Percentiles rank a stretch among this genome's conserved stretches.
Evolutionary conservation across 2,329 filamentous ascomycete genomes (phyloP).

Genomic region (Scedosporium dehoogii): DNA sequence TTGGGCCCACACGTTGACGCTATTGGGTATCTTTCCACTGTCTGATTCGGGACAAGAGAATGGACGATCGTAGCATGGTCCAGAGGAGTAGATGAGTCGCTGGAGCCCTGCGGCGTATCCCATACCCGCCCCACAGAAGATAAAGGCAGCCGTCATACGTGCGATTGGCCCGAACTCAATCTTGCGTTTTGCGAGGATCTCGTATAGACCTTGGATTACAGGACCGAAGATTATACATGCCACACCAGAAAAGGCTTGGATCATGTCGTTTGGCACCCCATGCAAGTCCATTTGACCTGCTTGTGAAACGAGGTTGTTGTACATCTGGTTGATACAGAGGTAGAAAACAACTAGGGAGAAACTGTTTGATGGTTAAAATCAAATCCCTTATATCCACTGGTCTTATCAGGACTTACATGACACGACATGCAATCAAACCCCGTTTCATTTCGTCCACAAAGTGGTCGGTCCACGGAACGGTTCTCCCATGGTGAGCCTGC

Average conservation of each 20-base stretch:
- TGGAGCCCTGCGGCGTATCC: constrained; percentile 43
- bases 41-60: constrained; percentile 19
- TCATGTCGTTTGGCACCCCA: constrained; percentile 67
- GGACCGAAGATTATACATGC: constrained; percentile 66
- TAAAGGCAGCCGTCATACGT: constrained; percentile 62
- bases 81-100: constrained; percentile 52
- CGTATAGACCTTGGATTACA: constrained; percentile 50
- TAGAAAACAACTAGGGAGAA: constrained; percentile 54
- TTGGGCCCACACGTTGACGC: constrained; percentile 56
- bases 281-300: constrained; percentile 56
- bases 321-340: constrained; percentile 40
- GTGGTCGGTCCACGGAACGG: constrained; percentile 59
- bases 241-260: constrained; percentile 66
- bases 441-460: constrained; percentile 69
- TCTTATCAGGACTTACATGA: constrained; percentile 37
- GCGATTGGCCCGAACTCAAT: constrained; percentile 66
- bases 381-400: background rate
- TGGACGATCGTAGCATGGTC: constrained; percentile 41
- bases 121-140: constrained; percentile 52
- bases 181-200: constrained; percentile 49
- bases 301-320: constrained; percentile 52
- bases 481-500: constrained; percentile 56
- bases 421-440: constrained; percentile 56
- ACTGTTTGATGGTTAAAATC: background rate
- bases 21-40: constrained; percentile 22